A percentile compares a stretch with the other conserved stretches of the same genome.
Conservation (phyloP, 2,329 filamentous ascomycete species). For the Neonectria sp. region DNA sequence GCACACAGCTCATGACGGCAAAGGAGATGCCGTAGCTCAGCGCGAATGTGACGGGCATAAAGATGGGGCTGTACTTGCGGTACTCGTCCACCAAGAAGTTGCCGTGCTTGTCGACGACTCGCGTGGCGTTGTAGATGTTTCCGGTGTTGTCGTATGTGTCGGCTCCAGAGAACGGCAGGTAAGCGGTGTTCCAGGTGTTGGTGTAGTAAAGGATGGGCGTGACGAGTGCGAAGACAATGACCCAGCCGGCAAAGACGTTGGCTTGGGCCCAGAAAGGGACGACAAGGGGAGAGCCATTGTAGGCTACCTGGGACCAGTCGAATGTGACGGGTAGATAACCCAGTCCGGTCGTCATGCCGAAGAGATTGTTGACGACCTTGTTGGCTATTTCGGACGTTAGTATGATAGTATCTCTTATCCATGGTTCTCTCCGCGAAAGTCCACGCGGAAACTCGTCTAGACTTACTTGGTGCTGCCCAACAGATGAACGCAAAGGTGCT, state of each 20-base stretch:
- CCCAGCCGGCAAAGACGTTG: slow-evolving; percentile 35
- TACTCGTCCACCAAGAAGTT: slow-evolving; percentile 29
- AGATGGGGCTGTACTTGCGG: slow-evolving; percentile 33
- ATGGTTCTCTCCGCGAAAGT: background rate
- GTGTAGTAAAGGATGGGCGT: slow-evolving; percentile 52
- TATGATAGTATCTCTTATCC: background rate
- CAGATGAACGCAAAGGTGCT: slow-evolving; percentile 35
- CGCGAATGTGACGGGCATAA: slow-evolving; percentile 30
- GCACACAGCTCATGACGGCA: slow-evolving; percentile 34
- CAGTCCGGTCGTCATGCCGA: slow-evolving; percentile 33
- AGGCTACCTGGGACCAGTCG: slow-evolving; percentile 36
- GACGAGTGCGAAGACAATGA: slow-evolving; percentile 28
- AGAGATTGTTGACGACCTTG: slow-evolving; percentile 32
- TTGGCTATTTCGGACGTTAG: slow-evolving; percentile 21
- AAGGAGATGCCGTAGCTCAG: slow-evolving; percentile 33
- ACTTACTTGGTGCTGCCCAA: slow-evolving; percentile 35
- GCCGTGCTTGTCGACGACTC: slow-evolving; percentile 31
- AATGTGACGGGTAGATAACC: slow-evolving; percentile 30
- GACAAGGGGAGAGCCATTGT: slow-evolving; percentile 32
- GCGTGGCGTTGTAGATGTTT: slow-evolving; percentile 27
- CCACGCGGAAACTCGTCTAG: background rate
- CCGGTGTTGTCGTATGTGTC: slow-evolving; percentile 37
- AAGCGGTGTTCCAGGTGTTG: slow-evolving; percentile 63
- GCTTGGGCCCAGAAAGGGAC: slow-evolving; percentile 35
- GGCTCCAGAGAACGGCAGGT: slow-evolving; percentile 33